A percentile compares a stretch with the other conserved stretches of the same genome.
These are phyloP conservation scores for Diplocarpon rosae DNA, from an alignment of 2,329 filamentous ascomycete species.

Conservation along the genomic window DNA sequence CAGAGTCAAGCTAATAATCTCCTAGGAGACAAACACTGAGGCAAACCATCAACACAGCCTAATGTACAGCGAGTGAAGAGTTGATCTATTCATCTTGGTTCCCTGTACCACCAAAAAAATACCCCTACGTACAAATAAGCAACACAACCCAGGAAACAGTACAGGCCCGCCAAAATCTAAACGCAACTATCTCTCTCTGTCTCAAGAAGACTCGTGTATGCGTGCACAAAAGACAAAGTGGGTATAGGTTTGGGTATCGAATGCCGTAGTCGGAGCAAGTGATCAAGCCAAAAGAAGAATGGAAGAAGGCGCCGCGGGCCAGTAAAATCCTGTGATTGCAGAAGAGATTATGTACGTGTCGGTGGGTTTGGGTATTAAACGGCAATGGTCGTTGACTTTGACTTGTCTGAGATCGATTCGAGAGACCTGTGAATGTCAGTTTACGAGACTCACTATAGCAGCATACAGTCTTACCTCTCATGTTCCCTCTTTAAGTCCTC, in stretches of 20 bases:
- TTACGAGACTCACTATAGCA: neutral
- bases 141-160: neutral
- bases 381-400: constrained; percentile 3
- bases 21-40: too few relatives aligned
- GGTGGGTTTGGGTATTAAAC: neutral
- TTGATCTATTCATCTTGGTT: too few relatives aligned
- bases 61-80: too few relatives aligned
- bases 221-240: constrained; percentile 1
- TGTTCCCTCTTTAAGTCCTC: constrained; percentile 46
- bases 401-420: constrained; percentile 27
- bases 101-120: too few relatives aligned
- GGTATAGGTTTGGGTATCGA: constrained; percentile 15
- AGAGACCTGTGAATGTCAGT: constrained; percentile 24
- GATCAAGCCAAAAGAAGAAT: constrained; percentile 8
- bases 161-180: neutral
- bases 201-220: neutral
- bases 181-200: neutral
- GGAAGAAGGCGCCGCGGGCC: constrained; percentile 6
- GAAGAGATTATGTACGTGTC: too few relatives aligned
- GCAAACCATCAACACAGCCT: too few relatives aligned
- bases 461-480: constrained; percentile 28
- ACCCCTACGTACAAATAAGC: too few relatives aligned
- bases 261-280: constrained; percentile 11
- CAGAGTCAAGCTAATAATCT: too few relatives aligned
- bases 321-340: neutral